Evolutionary conservation across 73 alveolate genomes (phyloP).

Genomic region (Uronychia binucleata): DNA sequence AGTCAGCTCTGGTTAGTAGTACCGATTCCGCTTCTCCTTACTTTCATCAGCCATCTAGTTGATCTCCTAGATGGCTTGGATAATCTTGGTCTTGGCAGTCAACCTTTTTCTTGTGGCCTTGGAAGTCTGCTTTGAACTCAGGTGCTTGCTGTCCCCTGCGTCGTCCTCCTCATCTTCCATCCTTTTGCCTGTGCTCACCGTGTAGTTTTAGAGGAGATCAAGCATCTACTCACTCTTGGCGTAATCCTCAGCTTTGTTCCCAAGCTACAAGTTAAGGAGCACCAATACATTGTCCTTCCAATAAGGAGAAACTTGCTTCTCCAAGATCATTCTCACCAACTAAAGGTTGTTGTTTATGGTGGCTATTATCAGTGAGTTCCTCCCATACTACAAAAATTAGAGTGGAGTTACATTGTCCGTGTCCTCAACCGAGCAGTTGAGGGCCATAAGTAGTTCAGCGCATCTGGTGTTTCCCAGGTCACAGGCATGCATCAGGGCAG

Average conservation of each 20-base stretch:
- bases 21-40: background rate
- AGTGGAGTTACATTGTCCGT: background rate
- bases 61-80: background rate
- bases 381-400: background rate
- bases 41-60: background rate
- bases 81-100: background rate
- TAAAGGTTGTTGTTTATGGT: background rate
- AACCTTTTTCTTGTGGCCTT: background rate
- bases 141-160: background rate
- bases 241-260: background rate
- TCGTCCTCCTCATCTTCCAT: background rate
- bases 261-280: background rate
- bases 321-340: background rate
- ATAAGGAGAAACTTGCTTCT: background rate
- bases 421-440: background rate
- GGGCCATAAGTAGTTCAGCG: background rate
- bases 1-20: background rate
- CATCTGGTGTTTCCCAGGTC: background rate
- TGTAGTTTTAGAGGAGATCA: background rate
- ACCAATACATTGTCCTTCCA: background rate
- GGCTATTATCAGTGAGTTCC: background rate
- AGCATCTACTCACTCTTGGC: background rate
- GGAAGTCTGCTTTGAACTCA: background rate
- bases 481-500: conserved; percentile 7
- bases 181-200: background rate